A percentile compares a stretch with the other conserved stretches of the same genome.
These are phyloP conservation scores for Paraconiothyrium brasiliense DNA, from an alignment of 2,329 filamentous ascomycete genomes.

Conservation along the genomic window DNA sequence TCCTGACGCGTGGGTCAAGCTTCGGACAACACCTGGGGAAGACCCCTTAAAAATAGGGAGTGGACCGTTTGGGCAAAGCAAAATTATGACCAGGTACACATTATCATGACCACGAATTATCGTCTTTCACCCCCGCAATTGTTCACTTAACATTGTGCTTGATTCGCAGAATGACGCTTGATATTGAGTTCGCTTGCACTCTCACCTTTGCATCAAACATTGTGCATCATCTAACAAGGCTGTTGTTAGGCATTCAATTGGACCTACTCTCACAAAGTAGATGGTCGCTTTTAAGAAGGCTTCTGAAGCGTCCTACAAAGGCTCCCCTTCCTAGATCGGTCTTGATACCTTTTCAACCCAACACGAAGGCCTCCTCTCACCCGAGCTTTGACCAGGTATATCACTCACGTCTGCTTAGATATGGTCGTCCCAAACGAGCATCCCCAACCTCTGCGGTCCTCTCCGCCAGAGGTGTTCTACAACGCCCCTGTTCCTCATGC, in stretches of 20 bases:
- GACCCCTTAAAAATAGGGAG: background rate
- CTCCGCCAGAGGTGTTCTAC: background rate
- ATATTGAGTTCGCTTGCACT: background rate
- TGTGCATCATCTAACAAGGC: background rate
- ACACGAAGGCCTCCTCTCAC: background rate
- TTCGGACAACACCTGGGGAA: conserved; percentile 13
- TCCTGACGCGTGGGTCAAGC: conserved; percentile 17
- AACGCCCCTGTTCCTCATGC: conserved; percentile 3
- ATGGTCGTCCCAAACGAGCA: background rate
- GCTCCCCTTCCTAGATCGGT: background rate
- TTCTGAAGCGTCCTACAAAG: background rate
- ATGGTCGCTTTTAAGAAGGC: background rate
- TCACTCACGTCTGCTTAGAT: background rate
- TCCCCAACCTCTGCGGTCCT: background rate
- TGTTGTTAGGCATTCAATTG: background rate
- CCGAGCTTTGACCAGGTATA: background rate
- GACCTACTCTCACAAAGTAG: background rate
- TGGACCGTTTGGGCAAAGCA: conserved; percentile 21
- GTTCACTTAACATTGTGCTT: too few species aligned
- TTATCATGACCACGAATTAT: background rate
- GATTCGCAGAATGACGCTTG: background rate
- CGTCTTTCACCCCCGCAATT: background rate
- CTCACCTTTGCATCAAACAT: background rate
- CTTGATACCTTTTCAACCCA: background rate
- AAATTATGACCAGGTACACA: conserved; percentile 22